A percentile compares a stretch with the other conserved stretches of the same genome.
Conservation (phyloP, 139 green algal genomes). For the Mesostigma viride region DNA sequence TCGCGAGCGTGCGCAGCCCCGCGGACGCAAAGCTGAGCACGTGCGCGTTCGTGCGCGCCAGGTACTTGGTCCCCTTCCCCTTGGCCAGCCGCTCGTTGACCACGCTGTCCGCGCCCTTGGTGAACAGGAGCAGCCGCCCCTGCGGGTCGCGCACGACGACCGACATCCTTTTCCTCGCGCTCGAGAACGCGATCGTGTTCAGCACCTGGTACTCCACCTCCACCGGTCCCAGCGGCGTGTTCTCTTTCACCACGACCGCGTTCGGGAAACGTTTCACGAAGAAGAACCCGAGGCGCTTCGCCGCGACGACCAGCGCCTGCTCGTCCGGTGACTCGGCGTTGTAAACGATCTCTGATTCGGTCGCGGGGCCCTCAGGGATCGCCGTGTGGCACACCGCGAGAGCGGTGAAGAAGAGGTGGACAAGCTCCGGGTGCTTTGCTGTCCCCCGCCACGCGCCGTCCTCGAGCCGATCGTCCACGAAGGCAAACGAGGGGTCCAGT, state of each 20-base stretch:
- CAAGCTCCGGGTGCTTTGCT: conserved; percentile 9
- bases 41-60: neutral
- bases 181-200: conserved; percentile 79
- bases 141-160: conserved; percentile 48
- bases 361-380: conserved; percentile 1
- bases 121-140: conserved; percentile 61
- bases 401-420: conserved; percentile 22
- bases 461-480: conserved; percentile 30
- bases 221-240: neutral
- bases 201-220: conserved; percentile 60
- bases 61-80: neutral
- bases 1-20: conserved; percentile 73
- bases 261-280: conserved; percentile 22
- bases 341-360: conserved; percentile 1
- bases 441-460: conserved; percentile 53
- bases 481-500: too few relatives aligned
- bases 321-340: conserved; percentile 83
- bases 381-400: conserved; percentile 32
- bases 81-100: conserved; percentile 52
- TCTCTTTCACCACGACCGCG: conserved; percentile 27
- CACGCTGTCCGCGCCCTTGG: conserved; percentile 81
- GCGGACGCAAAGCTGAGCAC: conserved; percentile 33
- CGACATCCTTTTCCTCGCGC: conserved; percentile 38
- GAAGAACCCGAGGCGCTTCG: conserved; percentile 57
- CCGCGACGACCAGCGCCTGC: conserved; percentile 84